phyloP scores from a whole-genome alignment of 2,329 filamentous ascomycete species.

The Rutstroemia sp. region DNA sequence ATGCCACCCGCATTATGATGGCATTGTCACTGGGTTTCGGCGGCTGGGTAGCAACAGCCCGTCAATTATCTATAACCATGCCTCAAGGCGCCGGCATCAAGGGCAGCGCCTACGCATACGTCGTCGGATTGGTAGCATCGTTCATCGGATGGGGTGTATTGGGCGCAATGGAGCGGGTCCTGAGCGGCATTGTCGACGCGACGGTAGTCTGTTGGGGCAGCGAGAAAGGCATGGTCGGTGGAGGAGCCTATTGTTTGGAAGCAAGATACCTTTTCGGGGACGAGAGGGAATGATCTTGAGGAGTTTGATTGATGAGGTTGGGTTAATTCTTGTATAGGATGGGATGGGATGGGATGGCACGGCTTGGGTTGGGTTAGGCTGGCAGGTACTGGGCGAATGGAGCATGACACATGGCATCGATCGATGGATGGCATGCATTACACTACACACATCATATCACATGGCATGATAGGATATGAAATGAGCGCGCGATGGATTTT shows the following conservation, averaged over 20 bases:
- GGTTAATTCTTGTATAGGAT: background rate
- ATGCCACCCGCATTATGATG: slow-evolving; percentile 88
- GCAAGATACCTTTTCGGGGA: slow-evolving; percentile 83
- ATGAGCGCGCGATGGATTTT: background rate
- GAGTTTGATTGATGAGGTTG: slow-evolving; percentile 34
- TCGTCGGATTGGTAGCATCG: slow-evolving; percentile 85
- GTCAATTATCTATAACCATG: slow-evolving; percentile 58
- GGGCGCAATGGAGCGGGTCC: slow-evolving; percentile 81
- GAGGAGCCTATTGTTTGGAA: slow-evolving; percentile 81
- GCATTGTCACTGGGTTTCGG: slow-evolving; percentile 84
- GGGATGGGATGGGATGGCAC: background rate
- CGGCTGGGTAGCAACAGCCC: slow-evolving; percentile 92
- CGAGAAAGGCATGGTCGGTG: slow-evolving; percentile 64
- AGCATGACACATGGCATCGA: background rate
- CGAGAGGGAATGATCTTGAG: slow-evolving; percentile 34
- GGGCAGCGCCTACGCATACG: slow-evolving; percentile 88
- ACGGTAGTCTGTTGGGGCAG: slow-evolving; percentile 92
- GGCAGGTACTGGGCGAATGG: background rate
- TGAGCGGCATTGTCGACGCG: slow-evolving; percentile 81
- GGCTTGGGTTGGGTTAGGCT: background rate
- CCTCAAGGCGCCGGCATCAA: slow-evolving; percentile 46
- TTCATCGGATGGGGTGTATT: slow-evolving; percentile 94
- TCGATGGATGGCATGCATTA: background rate
- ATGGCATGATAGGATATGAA: background rate
- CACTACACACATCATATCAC: background rate